These are phyloP conservation scores for Artemisia tridentata DNA, from an alignment of 129 eudicot genomes.

Conservation along the genomic window DNA sequence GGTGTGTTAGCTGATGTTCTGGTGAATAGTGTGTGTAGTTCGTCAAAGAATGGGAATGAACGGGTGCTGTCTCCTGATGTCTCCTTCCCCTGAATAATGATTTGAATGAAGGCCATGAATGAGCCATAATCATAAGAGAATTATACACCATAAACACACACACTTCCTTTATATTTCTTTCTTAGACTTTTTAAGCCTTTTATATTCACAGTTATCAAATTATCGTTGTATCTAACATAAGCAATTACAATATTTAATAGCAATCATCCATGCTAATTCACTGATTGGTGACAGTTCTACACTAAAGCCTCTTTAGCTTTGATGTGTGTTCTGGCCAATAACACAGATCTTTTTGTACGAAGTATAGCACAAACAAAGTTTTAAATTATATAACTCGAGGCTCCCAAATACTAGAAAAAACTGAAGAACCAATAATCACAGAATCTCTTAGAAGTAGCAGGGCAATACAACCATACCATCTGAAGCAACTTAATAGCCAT, in stretches of 20 bases:
- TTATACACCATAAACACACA: background rate
- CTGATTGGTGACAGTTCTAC: background rate
- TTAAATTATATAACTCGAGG: no score
- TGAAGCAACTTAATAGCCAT: no score
- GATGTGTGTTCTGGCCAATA: background rate
- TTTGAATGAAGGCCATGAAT: background rate
- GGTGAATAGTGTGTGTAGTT: conserved; percentile 57
- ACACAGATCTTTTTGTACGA: background rate
- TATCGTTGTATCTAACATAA: background rate
- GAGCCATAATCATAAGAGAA: background rate
- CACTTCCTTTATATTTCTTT: background rate
- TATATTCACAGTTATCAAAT: background rate
- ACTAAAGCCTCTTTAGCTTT: background rate
- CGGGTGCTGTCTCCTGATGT: conserved; percentile 47
- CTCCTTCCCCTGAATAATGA: conserved; percentile 53
- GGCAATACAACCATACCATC: no score
- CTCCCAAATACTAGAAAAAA: no score
- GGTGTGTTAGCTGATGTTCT: conserved; percentile 40
- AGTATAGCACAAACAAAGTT: background rate
- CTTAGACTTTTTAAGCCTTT: background rate
- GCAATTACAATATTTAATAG: background rate
- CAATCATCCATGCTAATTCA: background rate
- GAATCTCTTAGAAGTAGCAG: no score
- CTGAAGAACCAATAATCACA: no score
- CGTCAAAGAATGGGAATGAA: conserved; percentile 64